A percentile compares a stretch with the other conserved stretches of the same genome.
Conservation (phyloP, 306 rosid species). For the Bauhinia variegata region DNA sequence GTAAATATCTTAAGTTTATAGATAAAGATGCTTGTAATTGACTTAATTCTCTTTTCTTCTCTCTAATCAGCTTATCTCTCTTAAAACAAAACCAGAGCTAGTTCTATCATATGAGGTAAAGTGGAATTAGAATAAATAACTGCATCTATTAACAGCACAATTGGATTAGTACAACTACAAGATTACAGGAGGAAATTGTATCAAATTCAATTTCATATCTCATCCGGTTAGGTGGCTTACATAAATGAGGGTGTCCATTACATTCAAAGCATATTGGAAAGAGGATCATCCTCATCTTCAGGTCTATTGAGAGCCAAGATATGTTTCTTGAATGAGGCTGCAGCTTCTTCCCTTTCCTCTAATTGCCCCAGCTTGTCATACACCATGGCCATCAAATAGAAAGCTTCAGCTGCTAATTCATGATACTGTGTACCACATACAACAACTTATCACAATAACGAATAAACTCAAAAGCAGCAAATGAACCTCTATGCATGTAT, state of each 20-base stretch:
- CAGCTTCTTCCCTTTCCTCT: slow-evolving; percentile 82
- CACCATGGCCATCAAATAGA: slow-evolving; percentile 85
- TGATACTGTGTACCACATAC: slow-evolving; percentile 64
- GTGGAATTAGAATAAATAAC: too few species aligned
- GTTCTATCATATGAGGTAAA: too few species aligned
- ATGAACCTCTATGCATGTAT: not conserved
- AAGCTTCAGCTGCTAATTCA: slow-evolving; percentile 93
- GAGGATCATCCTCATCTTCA: slow-evolving; percentile 52
- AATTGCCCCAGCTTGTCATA: slow-evolving; percentile 72
- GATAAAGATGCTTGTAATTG: too few species aligned
- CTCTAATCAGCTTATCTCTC: too few species aligned
- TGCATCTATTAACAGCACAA: slow-evolving; percentile 1
- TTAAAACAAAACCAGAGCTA: too few species aligned
- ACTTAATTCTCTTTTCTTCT: too few species aligned
- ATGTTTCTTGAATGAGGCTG: slow-evolving; percentile 76
- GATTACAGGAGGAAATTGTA: slow-evolving; percentile 17
- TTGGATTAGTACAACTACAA: not conserved
- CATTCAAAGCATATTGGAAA: slow-evolving; percentile 46
- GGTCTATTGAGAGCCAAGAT: slow-evolving; percentile 65
- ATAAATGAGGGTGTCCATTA: not conserved
- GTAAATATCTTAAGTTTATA: too few species aligned
- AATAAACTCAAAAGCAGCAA: slow-evolving; percentile 2
- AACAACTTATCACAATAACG: slow-evolving; percentile 12
- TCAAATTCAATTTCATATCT: not conserved
- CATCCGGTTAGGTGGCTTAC: not conserved